These are phyloP conservation scores for Tricharina praecox DNA, from an alignment of 495 filamentous ascomycete species.

Conservation along the genomic window DNA sequence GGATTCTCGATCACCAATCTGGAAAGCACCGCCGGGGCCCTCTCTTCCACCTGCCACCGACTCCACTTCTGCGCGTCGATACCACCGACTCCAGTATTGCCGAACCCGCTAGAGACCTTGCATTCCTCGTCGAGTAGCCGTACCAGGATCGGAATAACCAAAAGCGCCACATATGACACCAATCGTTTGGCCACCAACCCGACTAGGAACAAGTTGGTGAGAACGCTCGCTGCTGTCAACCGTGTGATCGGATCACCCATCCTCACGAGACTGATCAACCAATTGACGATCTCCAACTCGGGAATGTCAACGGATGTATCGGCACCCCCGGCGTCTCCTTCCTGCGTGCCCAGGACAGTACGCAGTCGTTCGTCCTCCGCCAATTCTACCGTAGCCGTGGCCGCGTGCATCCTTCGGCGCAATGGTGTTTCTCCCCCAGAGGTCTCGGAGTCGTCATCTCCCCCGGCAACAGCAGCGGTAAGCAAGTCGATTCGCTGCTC, in stretches of 20 bases:
- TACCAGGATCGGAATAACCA: constrained; percentile 57
- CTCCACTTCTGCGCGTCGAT: constrained; percentile 23
- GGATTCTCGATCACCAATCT: constrained; percentile 60
- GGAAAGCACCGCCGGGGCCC: constrained; percentile 56
- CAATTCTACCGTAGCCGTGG: constrained; percentile 13
- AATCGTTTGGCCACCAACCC: constrained; percentile 43
- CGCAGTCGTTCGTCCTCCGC: constrained; percentile 15
- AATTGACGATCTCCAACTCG: constrained; percentile 65
- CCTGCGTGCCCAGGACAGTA: constrained; percentile 2
- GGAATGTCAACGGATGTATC: constrained; percentile 36
- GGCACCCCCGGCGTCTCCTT: constrained; percentile 2
- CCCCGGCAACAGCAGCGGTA: constrained; percentile 1
- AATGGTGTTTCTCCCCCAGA: constrained; percentile 22
- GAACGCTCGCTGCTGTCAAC: constrained; percentile 61
- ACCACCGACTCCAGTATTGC: constrained; percentile 27
- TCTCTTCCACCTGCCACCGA: constrained; percentile 43
- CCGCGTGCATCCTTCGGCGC: constrained; percentile 12
- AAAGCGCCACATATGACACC: constrained; percentile 45
- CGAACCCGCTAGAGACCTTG: constrained; percentile 28
- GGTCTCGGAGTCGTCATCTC: constrained; percentile 19
- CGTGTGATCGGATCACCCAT: constrained; percentile 45
- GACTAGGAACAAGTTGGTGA: constrained; percentile 58
- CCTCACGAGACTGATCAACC: constrained; percentile 48
- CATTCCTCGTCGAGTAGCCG: constrained; percentile 43
- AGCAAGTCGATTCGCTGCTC: neutral